Evolutionary conservation across 2,329 filamentous ascomycete species (phyloP), one percentile per base, ranked within the genome.

Genomic region (Diaporthe humulicola): DNA sequence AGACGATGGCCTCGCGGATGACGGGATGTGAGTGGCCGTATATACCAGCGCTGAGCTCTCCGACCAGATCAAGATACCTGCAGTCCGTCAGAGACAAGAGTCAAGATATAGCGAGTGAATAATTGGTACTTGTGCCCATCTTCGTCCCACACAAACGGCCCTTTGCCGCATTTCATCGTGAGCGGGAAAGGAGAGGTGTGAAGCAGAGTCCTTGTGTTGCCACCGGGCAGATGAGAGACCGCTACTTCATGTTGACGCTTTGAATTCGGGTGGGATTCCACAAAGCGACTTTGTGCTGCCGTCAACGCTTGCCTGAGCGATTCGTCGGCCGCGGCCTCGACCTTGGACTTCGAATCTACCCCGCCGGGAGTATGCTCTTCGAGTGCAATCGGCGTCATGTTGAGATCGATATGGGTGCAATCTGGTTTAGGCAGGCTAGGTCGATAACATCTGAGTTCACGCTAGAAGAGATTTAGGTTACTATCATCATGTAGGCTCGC

Each of bases 31-130:
- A 92, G 82, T 94, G 92, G 0, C 92, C 92, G 79, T 90, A 93
- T 17, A 94, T 85, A 2, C 90, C 91, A 1, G 92, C 92, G 0
- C 90, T 90, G 78, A 90, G 90, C 80, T 94, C 92, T 45, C 89
- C 88, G 1, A 92, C 84, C 10, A 94, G 85, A 78, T 94, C 92
- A 19, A 87, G 83, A 79, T 92, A 93, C 57, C 84, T 86, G 40
- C 2, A 9, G 14, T 10, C 5, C 19, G n/a, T 67, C 33, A 69
- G 33, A 15, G 4, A 1, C 5, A 14, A 4, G 30, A 38, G 28
- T 30, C 2, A 1, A 12, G 5, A 48, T 0, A 14, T 30, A 17
- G 0, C 2, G 2, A 5, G 4, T 2, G 22, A 22, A 0, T 10
- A 17, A 7, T 3, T 28, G 81, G 66, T 78, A 83, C 80, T 78